Evolutionary conservation across 1,139 yeast species (phyloP).

Genomic region (Komagataea norvegica): DNA sequence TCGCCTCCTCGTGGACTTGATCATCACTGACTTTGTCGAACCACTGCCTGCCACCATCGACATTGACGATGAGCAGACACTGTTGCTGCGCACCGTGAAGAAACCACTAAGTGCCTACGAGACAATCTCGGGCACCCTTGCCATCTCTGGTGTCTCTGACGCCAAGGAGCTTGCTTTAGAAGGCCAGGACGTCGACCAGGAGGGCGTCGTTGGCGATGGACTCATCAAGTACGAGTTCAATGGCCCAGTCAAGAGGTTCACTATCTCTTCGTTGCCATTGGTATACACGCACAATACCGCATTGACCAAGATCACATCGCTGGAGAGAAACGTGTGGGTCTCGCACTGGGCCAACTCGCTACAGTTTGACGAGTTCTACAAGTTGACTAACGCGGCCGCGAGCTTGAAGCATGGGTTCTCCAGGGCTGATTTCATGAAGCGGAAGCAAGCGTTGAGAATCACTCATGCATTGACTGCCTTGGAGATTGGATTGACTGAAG

Average conservation of each 20-base stretch:
- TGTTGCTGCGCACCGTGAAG: slow-evolving; percentile 52
- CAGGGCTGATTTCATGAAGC: slow-evolving; percentile 69
- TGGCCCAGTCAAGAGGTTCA: slow-evolving; percentile 40
- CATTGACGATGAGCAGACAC: slow-evolving; percentile 58
- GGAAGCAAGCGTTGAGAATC: slow-evolving; percentile 40
- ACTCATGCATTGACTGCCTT: slow-evolving; percentile 36
- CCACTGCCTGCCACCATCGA: slow-evolving; percentile 64
- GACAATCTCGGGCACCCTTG: slow-evolving; percentile 48
- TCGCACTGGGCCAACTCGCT: slow-evolving; percentile 65
- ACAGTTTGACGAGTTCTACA: slow-evolving; percentile 80
- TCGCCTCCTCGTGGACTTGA: slow-evolving; percentile 48
- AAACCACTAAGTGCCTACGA: slow-evolving; percentile 60
- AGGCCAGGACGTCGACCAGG: slow-evolving; percentile 15
- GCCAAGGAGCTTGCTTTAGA: slow-evolving; percentile 35
- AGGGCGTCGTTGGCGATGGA: slow-evolving; percentile 32
- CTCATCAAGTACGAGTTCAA: slow-evolving; percentile 57
- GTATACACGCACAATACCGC: slow-evolving; percentile 68
- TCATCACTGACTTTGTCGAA: slow-evolving; percentile 43
- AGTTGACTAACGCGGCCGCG: slow-evolving; percentile 74
- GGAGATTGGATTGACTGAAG: slow-evolving; percentile 47
- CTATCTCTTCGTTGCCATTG: slow-evolving; percentile 47
- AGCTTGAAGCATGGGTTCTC: slow-evolving; percentile 64
- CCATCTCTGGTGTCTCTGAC: slow-evolving; percentile 48
- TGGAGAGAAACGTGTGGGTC: slow-evolving; percentile 79
- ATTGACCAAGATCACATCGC: slow-evolving; percentile 50